These are phyloP conservation scores for Haplosporangium sp. DNA, from an alignment of 371 early-diverging fungal genomes.

Conservation along the genomic window DNA sequence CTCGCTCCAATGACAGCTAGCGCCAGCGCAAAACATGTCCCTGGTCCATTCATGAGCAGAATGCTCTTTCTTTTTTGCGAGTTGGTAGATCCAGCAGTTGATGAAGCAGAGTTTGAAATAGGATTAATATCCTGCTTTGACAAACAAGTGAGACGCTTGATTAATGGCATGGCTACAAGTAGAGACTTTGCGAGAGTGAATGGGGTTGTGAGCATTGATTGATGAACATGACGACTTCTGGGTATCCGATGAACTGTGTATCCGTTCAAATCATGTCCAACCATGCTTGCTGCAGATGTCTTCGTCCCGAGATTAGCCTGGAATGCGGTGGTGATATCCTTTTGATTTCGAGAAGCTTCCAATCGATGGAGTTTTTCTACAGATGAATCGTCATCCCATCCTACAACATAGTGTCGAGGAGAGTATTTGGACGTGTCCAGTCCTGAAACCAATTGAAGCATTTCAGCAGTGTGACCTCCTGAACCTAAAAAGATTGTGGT, in stretches of 20 bases:
- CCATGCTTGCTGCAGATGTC: background rate
- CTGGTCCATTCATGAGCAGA: constrained; percentile 85
- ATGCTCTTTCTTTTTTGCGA: constrained; percentile 14
- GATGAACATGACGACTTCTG: constrained; percentile 78
- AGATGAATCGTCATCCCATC: constrained; percentile 71
- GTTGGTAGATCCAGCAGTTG: no score
- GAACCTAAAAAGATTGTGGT: constrained; percentile 50
- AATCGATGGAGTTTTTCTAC: constrained; percentile 62
- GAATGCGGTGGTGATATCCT: constrained; percentile 7
- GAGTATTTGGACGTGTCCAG: constrained; percentile 62
- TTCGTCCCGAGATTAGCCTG: background rate
- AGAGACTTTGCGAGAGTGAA: constrained; percentile 63
- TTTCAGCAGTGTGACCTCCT: constrained; percentile 86
- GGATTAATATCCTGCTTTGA: background rate
- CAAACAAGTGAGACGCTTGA: constrained; percentile 58
- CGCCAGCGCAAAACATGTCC: constrained; percentile 86
- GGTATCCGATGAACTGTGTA: constrained; percentile 67
- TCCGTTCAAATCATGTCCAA: constrained; percentile 20
- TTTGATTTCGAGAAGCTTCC: constrained; percentile 54
- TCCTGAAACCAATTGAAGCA: constrained; percentile 72
- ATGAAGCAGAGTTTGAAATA: background rate
- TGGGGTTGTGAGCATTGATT: constrained; percentile 73
- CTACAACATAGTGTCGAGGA: constrained; percentile 74
- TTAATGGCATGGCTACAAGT: constrained; percentile 46
- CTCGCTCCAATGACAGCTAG: constrained; percentile 39